A percentile compares a stretch with the other conserved stretches of the same genome.
Evolutionary conservation across 2,329 filamentous ascomycete genomes (phyloP).

Genomic region (Amauroascus niger): DNA sequence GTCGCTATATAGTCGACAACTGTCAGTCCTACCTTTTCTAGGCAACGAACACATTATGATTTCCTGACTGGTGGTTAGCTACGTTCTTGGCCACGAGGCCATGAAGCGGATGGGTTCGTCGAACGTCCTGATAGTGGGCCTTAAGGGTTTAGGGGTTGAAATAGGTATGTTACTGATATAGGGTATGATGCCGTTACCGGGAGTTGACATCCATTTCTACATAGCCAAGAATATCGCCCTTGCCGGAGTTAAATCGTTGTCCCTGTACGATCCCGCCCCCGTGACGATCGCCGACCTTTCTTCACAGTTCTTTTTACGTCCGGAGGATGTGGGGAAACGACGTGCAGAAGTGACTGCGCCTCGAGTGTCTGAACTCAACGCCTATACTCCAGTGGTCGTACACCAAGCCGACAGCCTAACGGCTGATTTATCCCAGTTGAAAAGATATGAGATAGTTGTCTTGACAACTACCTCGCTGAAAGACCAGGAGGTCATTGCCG

Average conservation of each 20-base stretch:
- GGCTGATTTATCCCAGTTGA: constrained; percentile 67
- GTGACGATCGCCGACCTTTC: constrained; percentile 82
- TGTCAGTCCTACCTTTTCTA: constrained; percentile 29
- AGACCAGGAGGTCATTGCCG: constrained; percentile 72
- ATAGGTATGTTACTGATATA: constrained; percentile 47
- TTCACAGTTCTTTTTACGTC: constrained; percentile 90
- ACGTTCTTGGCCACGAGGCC: constrained; percentile 65
- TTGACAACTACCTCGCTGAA: constrained; percentile 74
- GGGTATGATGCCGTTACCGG: background rate
- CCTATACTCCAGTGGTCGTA: constrained; percentile 82
- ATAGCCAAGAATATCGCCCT: constrained; percentile 95
- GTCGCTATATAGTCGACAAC: constrained; percentile 57
- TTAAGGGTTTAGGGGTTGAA: constrained; percentile 92
- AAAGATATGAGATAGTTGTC: constrained; percentile 86
- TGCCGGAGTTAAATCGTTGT: constrained; percentile 94
- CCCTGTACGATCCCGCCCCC: constrained; percentile 79
- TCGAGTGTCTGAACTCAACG: constrained; percentile 86
- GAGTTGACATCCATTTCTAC: constrained; percentile 1
- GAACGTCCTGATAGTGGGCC: constrained; percentile 81
- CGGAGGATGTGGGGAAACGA: constrained; percentile 82
- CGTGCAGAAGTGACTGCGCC: constrained; percentile 79
- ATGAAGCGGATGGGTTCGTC: constrained; percentile 99
- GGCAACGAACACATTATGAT: background rate
- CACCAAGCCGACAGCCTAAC: constrained; percentile 57
- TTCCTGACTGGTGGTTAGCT: constrained; percentile 31